Percentiles rank a stretch among this genome's conserved stretches.
Conservation (phyloP, 169 alveolate species). For the Plasmodium vivax region DNA sequence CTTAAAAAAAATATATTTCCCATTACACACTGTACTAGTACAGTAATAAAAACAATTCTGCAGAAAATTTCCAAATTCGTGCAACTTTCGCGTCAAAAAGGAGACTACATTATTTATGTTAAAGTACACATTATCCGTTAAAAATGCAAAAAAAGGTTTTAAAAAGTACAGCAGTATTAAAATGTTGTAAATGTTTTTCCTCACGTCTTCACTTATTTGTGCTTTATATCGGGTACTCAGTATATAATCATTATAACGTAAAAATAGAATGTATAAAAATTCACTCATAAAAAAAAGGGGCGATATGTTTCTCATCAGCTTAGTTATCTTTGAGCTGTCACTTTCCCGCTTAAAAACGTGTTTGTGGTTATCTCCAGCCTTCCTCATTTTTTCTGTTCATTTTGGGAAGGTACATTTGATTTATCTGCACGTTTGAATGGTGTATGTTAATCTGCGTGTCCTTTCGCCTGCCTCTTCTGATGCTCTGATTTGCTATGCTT, state of each 20-base stretch:
- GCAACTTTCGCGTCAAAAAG: conserved; percentile 20
- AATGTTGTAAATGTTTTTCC: conserved; percentile 58
- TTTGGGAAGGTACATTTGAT: conserved; percentile 5
- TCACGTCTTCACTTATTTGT: conserved; percentile 17
- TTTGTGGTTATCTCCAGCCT: conserved; percentile 13
- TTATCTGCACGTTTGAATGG: background rate
- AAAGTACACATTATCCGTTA: conserved; percentile 69
- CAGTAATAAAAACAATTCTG: conserved; percentile 15
- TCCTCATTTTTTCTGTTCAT: conserved; percentile 69
- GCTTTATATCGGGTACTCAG: conserved; percentile 53
- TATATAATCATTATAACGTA: conserved; percentile 61
- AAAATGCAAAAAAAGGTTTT: conserved; percentile 60
- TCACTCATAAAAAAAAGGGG: conserved; percentile 72
- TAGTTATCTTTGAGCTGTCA: conserved; percentile 39
- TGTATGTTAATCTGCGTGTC: background rate
- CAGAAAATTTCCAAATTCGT: conserved; percentile 5
- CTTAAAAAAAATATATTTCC: conserved; percentile 15
- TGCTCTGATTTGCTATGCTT: background rate
- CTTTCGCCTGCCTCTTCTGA: background rate
- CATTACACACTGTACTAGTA: conserved; percentile 19
- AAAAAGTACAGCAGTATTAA: conserved; percentile 46
- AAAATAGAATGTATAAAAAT: conserved; percentile 53
- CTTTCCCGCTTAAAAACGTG: conserved; percentile 49
- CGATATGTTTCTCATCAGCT: conserved; percentile 31
- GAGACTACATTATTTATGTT: conserved; percentile 49